A percentile compares a stretch with the other conserved stretches of the same genome.
phyloP scores from a whole-genome alignment of 2,329 filamentous ascomycete species.

The Colletotrichum musicola region DNA sequence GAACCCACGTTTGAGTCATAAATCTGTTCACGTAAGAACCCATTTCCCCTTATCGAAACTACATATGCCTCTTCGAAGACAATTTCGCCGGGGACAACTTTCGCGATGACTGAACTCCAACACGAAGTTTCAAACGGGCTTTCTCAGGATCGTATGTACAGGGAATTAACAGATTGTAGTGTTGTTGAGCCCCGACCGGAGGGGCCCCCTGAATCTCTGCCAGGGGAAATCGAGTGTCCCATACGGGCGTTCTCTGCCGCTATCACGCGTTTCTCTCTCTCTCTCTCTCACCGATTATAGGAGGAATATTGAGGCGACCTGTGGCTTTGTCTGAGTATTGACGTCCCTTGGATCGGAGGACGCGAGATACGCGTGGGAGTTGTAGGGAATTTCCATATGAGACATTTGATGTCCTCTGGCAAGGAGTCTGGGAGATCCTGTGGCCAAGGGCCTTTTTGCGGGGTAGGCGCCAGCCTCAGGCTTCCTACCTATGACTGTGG shows the following conservation, averaged over 20 bases:
- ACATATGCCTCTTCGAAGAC: neutral
- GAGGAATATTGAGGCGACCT: slow-evolving; percentile 6
- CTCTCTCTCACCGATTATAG: neutral
- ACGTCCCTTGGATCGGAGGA: neutral
- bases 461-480: slow-evolving; percentile 1
- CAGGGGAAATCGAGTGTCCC: neutral
- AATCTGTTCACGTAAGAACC: slow-evolving; percentile 5
- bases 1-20: too few relatives aligned
- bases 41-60: neutral
- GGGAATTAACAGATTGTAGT: neutral
- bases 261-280: neutral
- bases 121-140: too few relatives aligned
- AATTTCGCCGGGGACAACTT: too few relatives aligned
- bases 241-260: neutral
- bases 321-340: slow-evolving; percentile 2
- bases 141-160: too few relatives aligned
- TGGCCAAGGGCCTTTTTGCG: neutral
- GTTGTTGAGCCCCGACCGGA: neutral
- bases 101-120: too few relatives aligned
- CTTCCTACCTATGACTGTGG: neutral
- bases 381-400: neutral
- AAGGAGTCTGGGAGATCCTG: neutral
- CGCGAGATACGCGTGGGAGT: neutral
- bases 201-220: neutral
- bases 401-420: neutral